Evolutionary conservation across 2,329 filamentous ascomycete species (phyloP), one percentile per base, ranked within the genome.

Genomic region (Byssochlamys sp.): DNA sequence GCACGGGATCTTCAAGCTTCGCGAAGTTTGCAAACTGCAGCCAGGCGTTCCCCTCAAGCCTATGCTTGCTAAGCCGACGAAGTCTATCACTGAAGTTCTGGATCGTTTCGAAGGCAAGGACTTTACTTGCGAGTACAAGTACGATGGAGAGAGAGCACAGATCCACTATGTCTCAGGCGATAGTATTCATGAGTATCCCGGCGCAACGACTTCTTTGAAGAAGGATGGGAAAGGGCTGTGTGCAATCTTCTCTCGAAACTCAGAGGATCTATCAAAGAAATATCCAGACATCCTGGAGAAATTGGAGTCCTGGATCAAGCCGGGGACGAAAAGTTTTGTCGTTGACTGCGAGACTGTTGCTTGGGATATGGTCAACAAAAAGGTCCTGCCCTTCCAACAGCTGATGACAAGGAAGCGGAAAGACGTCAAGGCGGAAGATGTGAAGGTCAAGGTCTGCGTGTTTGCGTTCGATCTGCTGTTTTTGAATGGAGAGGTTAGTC

Each of bases 51-150:
- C 94, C 0, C 80, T 99, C 58, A 99, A 99, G 74, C 94, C 94
- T 66, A 99, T 99, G 94, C 81, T 99, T 77, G 94, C 94, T 24
- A 97, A 97, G 68, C 94, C 94, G 2, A 99, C 94, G 9, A 99
- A 99, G 73, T 91, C 94, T 4, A 96, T 99, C 66, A 96, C 91
- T 0, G 94, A 99, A 75, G 94, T 99, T 0, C 81, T 99, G 10
- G 92, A 99, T 73, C 89, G 94, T 4, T 99, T 99, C 63, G 94
- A 97, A 70, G 86, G 89, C 62, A 94, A 96, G 69, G 88, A 87
- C 27, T 99, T 99, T 68, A 97, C 94, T 1, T 99, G 94, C 75
- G 94, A 99, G 72, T 99, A 95, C 80, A 99, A 99, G 73, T 99
- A 99, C 69, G 94, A 99, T 67, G 94, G 94, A 53, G 94, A 99